These are phyloP conservation scores for Xylaria digitata DNA, from an alignment of 2,329 filamentous ascomycete species.

Conservation along the genomic window DNA sequence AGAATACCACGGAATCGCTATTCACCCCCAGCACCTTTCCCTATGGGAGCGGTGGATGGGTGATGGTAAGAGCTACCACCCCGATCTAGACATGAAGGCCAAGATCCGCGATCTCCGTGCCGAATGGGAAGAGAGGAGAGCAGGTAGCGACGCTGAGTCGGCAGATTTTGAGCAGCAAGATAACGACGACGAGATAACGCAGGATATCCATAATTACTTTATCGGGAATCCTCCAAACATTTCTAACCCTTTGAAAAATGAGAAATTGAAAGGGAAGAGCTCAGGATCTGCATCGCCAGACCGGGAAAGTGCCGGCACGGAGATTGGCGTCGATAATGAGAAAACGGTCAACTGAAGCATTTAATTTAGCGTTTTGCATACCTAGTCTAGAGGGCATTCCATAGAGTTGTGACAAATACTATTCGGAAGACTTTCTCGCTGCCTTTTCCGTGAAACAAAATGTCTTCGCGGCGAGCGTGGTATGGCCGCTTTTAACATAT, in stretches of 20 bases:
- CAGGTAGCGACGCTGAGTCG: conserved; percentile 61
- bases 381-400: not conserved
- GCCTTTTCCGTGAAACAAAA: not conserved
- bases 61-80: conserved; percentile 83
- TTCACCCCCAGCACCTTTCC: conserved; percentile 89
- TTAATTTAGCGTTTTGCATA: conserved; percentile 14
- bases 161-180: conserved; percentile 54
- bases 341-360: conserved; percentile 18
- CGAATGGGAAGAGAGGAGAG: conserved; percentile 68
- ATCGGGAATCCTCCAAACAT: conserved; percentile 40
- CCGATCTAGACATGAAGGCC: conserved; percentile 82
- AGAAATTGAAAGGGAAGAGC: conserved; percentile 40
- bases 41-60: conserved; percentile 87
- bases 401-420: not conserved
- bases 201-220: conserved; percentile 67
- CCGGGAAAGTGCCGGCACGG: conserved; percentile 14
- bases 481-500: not conserved
- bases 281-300: conserved; percentile 25
- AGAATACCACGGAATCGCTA: conserved; percentile 93
- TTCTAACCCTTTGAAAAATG: conserved; percentile 41
- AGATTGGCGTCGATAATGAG: conserved; percentile 21
- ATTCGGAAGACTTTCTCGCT: not conserved
- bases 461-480: not conserved
- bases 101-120: conserved; percentile 84
- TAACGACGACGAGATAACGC: conserved; percentile 63